Evolutionary conservation across 2,329 filamentous ascomycete species (phyloP).

Genomic region (Niveomyces coronatus): DNA sequence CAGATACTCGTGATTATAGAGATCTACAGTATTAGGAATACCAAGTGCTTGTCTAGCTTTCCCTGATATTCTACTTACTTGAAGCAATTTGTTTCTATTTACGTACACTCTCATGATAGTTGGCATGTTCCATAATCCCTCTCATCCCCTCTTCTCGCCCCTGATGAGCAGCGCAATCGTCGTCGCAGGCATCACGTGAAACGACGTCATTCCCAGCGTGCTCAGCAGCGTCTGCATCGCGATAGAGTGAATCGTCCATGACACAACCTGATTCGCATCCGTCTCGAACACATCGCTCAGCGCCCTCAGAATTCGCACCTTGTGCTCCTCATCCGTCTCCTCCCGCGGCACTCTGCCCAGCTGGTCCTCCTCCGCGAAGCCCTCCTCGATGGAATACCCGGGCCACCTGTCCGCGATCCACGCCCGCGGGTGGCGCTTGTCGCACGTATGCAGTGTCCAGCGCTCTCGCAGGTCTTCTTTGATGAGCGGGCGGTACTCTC

Average conservation of each 20-base stretch:
- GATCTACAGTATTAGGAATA: too few relatives aligned
- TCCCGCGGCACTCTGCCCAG: conserved; percentile 37
- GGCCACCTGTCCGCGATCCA: conserved; percentile 42
- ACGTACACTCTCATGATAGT: too few relatives aligned
- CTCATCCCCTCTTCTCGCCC: conserved; percentile 24
- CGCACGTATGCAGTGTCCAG: conserved; percentile 51
- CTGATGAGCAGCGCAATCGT: conserved; percentile 47
- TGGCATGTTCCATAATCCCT: too few relatives aligned
- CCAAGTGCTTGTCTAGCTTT: too few relatives aligned
- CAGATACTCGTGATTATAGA: too few relatives aligned
- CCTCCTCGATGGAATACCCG: conserved; percentile 39
- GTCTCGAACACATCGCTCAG: conserved; percentile 38
- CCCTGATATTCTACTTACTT: too few relatives aligned
- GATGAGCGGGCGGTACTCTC: conserved; percentile 38
- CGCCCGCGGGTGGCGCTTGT: conserved; percentile 38
- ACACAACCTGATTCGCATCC: conserved; percentile 28
- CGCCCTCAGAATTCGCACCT: conserved; percentile 28
- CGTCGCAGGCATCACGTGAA: conserved; percentile 36
- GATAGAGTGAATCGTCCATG: conserved; percentile 39
- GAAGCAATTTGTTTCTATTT: too few relatives aligned
- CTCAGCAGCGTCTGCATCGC: conserved; percentile 32
- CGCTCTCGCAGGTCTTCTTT: conserved; percentile 51
- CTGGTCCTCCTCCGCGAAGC: conserved; percentile 44
- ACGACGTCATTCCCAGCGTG: conserved; percentile 35
- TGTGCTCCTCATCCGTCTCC: conserved; percentile 40